These are phyloP conservation scores for Hyphodiscus sp. DNA, from an alignment of 2,329 filamentous ascomycete genomes.

Conservation along the genomic window DNA sequence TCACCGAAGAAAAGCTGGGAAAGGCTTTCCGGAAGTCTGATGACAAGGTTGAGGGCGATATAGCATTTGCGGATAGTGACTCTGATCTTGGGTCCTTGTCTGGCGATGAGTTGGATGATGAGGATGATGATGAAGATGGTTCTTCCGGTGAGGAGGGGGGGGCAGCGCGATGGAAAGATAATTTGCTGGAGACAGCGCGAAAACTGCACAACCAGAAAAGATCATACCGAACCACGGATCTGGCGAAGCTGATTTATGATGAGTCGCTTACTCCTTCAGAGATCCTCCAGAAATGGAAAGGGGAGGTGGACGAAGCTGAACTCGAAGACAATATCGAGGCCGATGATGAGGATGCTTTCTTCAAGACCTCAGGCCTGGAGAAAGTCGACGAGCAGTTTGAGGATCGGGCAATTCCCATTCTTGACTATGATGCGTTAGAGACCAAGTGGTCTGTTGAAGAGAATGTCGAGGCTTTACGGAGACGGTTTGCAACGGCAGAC, in stretches of 20 bases:
- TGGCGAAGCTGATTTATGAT: slow-evolving; percentile 87
- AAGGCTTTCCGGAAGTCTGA: slow-evolving; percentile 53
- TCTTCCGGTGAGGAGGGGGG: slow-evolving; percentile 63
- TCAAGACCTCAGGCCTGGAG: slow-evolving; percentile 56
- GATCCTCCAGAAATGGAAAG: slow-evolving; percentile 74
- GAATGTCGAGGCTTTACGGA: slow-evolving; percentile 66
- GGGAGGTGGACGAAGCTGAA: slow-evolving; percentile 36
- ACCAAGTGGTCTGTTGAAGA: slow-evolving; percentile 79
- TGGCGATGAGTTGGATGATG: slow-evolving; percentile 39
- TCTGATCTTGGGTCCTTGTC: slow-evolving; percentile 91
- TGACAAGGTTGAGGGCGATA: slow-evolving; percentile 56
- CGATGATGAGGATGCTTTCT: slow-evolving; percentile 55
- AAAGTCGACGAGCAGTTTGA: slow-evolving; percentile 66
- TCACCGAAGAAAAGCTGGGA: slow-evolving; percentile 53
- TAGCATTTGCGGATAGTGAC: slow-evolving; percentile 93
- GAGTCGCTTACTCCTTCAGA: slow-evolving; percentile 67
- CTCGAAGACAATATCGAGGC: slow-evolving; percentile 48
- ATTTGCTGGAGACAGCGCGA: slow-evolving; percentile 69
- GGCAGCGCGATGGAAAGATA: slow-evolving; percentile 78
- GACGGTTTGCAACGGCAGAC: slow-evolving; percentile 67
- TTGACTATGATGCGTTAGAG: slow-evolving; percentile 75
- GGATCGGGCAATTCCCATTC: slow-evolving; percentile 70
- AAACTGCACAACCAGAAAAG: slow-evolving; percentile 63
- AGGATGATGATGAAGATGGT: slow-evolving; percentile 36
- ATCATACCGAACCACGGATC: slow-evolving; percentile 71